Base-by-base conservation (phyloP, 1,284 basidiomycete genomes). In the Ceratorhiza oryzae-sativae region DNA sequence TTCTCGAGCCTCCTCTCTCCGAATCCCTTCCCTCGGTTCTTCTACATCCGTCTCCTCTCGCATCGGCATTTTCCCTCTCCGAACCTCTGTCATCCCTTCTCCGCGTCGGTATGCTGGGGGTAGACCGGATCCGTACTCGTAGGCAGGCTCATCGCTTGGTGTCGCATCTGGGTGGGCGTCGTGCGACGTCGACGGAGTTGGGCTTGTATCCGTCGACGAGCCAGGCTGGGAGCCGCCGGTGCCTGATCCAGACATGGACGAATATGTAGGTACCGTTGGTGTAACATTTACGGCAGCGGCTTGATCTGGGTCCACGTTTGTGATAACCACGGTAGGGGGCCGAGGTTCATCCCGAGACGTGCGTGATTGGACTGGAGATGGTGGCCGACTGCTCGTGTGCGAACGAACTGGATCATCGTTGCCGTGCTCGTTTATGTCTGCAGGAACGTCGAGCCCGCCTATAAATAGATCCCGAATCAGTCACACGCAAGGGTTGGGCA, bases 151-250 rank as follows among this genome's bases (percentile, higher is more conserved):
- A n/a, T 68, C 51, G 6, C 34, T 36, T 10, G 65, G 65, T 15
- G 65, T 48, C 10, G 65, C 65, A 23, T 68, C 65, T 6, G 65
- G 51, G 27, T 68, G 65, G 3, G 65, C 65, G 46, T 68, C 65
- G 30, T 65, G 58, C n/a, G 36, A 41, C 32, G 48, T 27, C 8
- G 15, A 53, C 51, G 41, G 34, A 18, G 13, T 42, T 10, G 12
- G 25, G 8, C 27, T 39, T 5, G 20, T 60, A 1, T 10, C 4
- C 5, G 58, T 60, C 9, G 58, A 60, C 20, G 58, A 45, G 3
- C 58, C 41, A 15, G 58, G 58, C 36, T 60, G 58, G 20, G 58
- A 42, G 2, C 27, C n/a, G n/a, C n/a, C 41, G 25, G 55, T 30
- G 32, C n/a, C n/a, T 36, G 59, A 62, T 23, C 58, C 58, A 18